Evolutionary conservation across 768 basidiomycete species (phyloP), one percentile per base, ranked within the genome.

Genomic region (Sarcomyxa edulis): DNA sequence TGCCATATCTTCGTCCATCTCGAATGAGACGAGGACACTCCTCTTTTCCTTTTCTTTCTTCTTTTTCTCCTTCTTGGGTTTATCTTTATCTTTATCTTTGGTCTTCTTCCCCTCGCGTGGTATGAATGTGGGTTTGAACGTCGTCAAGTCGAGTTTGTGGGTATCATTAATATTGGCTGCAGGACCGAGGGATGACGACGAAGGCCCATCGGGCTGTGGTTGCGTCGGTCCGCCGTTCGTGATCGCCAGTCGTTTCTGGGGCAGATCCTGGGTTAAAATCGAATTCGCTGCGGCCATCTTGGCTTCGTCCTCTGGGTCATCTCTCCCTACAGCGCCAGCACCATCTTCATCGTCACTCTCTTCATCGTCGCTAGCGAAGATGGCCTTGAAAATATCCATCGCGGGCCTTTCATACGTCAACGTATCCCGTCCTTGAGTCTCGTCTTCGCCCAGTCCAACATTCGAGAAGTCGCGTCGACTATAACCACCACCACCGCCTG

Each of bases 341-440:
- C 64, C 65, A 1, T 68, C 72, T 3, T 91, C 89, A 2, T 81
- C 81, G 7, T 81, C 86, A 12, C 80, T 82, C 24, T 89, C 87
- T 51, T 95, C 92, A 31, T 91, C 89, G 44, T 91, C 90, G 60
- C 88, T 92, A 8, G 92, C 94, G 56, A 99, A 99, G 44, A 99
- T 97, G 3, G 95, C 93, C 56, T 95, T 96, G 71, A 98, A 99
- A 30, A 98, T 79, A 52, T 92, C 86, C 74, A 92, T 88, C 5
- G 81, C 66, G 2, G 96, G 95, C 26, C 86, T 74, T 49, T 87
- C 70, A 57, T 97, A 94, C 0, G 87, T 93, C 46, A 97, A 66
- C 5, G 81, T 92, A 52, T 94, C 92, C 25, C 74, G 62, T 0
- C 92, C 94, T 55, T 96, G 94, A 20, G 72, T 75, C 28, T 93